phyloP scores from a whole-genome alignment of 106 monocot genomes.

The Chionographis japonica region DNA sequence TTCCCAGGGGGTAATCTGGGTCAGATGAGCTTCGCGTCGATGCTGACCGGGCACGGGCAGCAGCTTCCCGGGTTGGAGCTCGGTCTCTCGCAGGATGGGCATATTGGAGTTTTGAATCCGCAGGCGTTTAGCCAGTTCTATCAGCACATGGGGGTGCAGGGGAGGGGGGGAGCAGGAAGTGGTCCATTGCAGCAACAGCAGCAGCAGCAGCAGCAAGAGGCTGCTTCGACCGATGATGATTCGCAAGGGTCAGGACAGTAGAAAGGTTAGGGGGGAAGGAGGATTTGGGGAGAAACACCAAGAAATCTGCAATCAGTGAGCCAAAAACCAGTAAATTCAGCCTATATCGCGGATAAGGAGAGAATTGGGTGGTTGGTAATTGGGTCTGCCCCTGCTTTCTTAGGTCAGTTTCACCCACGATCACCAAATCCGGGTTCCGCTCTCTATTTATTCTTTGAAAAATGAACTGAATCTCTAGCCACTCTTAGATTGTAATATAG shows the following conservation, averaged over 20 bases:
- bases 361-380: neutral
- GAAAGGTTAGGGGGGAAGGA: neutral
- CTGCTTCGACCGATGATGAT: slow-evolving; percentile 18
- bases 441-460: neutral
- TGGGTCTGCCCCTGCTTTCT: slow-evolving; percentile 6
- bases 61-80: slow-evolving; percentile 55
- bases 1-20: slow-evolving; percentile 15
- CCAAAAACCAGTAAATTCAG: neutral
- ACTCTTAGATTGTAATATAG: neutral
- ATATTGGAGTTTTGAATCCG: slow-evolving; percentile 38
- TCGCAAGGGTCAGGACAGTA: slow-evolving; percentile 32
- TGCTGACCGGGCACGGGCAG: slow-evolving; percentile 36
- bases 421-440: neutral
- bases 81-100: slow-evolving; percentile 52
- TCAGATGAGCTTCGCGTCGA: slow-evolving; percentile 47
- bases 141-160: slow-evolving; percentile 38
- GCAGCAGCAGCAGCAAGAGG: slow-evolving; percentile 18
- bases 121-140: slow-evolving; percentile 47
- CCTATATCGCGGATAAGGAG: neutral
- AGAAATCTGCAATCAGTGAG: slow-evolving; percentile 4
- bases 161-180: slow-evolving; percentile 10
- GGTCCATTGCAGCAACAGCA: slow-evolving; percentile 17
- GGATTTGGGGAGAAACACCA: neutral
- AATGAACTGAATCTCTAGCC: neutral
- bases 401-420: neutral